Percentiles rank a stretch among this genome's conserved stretches.
These are phyloP conservation scores for Phytophthora capsici DNA, from an alignment of 352 stramenopile species.

Conservation along the genomic window DNA sequence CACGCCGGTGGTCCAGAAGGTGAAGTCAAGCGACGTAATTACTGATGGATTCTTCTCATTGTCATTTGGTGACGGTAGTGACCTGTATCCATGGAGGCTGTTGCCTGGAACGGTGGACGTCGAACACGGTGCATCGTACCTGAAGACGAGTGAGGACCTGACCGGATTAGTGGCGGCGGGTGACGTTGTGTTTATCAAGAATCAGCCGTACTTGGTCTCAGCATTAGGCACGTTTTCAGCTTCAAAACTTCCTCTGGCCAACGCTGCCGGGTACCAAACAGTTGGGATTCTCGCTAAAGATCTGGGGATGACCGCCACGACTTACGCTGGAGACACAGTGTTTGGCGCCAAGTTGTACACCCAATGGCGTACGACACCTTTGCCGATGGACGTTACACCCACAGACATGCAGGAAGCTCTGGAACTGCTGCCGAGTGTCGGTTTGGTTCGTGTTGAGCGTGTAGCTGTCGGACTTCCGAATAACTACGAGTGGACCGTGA, in stretches of 20 bases:
- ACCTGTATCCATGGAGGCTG: constrained; percentile 40
- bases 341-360: constrained; percentile 45
- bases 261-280: constrained; percentile 37
- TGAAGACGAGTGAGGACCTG: constrained; percentile 90
- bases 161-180: constrained; percentile 84
- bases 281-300: constrained; percentile 19
- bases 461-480: constrained; percentile 56
- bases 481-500: constrained; percentile 91
- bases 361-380: constrained; percentile 62
- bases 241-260: constrained; percentile 64
- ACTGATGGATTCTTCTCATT: constrained; percentile 68
- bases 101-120: constrained; percentile 66
- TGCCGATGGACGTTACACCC: constrained; percentile 68
- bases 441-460: constrained; percentile 91
- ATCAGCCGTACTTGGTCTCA: constrained; percentile 79
- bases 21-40: constrained; percentile 60
- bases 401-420: constrained; percentile 74
- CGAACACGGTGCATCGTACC: constrained; percentile 54
- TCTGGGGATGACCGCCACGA: constrained; percentile 33
- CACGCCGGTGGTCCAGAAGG: constrained; percentile 50
- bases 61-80: constrained; percentile 51
- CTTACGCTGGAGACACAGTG: constrained; percentile 64
- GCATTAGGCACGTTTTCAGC: constrained; percentile 74
- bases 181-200: constrained; percentile 84
- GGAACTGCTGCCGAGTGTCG: constrained; percentile 89